Conservation (phyloP, 345 rosid species). For the Euphorbia pulcherrima region DNA sequence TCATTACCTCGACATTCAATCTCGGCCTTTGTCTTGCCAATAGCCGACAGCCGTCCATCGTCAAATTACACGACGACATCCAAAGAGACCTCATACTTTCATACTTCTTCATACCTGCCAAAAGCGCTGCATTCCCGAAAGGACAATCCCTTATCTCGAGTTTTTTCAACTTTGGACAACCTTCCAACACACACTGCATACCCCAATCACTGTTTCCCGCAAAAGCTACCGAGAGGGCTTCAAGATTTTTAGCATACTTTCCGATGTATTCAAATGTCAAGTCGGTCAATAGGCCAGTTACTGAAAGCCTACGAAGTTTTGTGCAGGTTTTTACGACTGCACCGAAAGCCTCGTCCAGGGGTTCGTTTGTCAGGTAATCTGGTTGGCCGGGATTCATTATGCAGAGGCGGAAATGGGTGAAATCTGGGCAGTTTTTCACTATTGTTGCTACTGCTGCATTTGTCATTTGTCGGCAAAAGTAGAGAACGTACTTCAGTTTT, state of each 20-base stretch:
- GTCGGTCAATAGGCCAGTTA: slow-evolving; percentile 63
- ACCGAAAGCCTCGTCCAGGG: slow-evolving; percentile 76
- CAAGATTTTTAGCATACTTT: slow-evolving; percentile 59
- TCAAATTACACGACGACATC: slow-evolving; percentile 71
- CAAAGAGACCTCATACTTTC: slow-evolving; percentile 77
- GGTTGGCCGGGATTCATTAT: slow-evolving; percentile 67
- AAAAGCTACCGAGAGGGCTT: slow-evolving; percentile 70
- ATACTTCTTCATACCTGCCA: slow-evolving; percentile 61
- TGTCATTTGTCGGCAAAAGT: slow-evolving; percentile 67
- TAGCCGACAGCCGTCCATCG: slow-evolving; percentile 50
- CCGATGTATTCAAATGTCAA: slow-evolving; percentile 61
- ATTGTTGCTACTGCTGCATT: slow-evolving; percentile 64
- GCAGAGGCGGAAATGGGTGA: slow-evolving; percentile 72
- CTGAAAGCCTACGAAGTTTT: slow-evolving; percentile 62
- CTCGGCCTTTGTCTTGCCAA: slow-evolving; percentile 64
- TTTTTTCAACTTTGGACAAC: slow-evolving; percentile 60
- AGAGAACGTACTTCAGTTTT: slow-evolving; percentile 59
- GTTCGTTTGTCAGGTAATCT: slow-evolving; percentile 51
- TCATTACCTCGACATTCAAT: slow-evolving; percentile 69
- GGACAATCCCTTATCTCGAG: slow-evolving; percentile 77
- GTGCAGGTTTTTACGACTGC: slow-evolving; percentile 61
- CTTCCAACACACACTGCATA: slow-evolving; percentile 56
- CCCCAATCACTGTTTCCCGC: slow-evolving; percentile 69
- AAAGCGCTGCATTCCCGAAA: slow-evolving; percentile 59
- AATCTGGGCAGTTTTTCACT: slow-evolving; percentile 61